These are phyloP conservation scores for Phytophthora pini DNA, from an alignment of 352 stramenopile species.

Conservation along the genomic window DNA sequence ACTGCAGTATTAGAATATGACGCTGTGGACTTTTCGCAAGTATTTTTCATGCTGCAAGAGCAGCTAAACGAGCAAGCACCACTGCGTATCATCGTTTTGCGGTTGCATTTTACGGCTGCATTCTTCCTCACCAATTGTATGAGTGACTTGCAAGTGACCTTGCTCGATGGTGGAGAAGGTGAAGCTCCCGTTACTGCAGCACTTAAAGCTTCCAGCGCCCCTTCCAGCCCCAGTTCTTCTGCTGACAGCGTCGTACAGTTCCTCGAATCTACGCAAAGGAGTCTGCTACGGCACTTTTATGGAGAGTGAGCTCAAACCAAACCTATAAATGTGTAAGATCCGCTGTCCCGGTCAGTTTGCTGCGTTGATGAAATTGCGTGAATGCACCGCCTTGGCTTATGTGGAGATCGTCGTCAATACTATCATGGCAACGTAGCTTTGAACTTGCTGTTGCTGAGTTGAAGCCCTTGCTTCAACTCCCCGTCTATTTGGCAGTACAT, in stretches of 20 bases:
- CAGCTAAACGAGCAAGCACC: conserved; percentile 39
- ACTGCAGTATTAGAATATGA: conserved; percentile 58
- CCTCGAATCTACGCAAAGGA: conserved; percentile 30
- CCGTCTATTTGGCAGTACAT: neutral
- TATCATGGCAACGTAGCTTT: conserved; percentile 7
- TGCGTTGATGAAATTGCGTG: neutral
- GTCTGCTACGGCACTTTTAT: conserved; percentile 37
- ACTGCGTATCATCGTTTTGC: conserved; percentile 50
- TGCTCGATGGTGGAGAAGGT: conserved; percentile 39
- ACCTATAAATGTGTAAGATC: conserved; percentile 1
- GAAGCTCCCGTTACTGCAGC: conserved; percentile 14
- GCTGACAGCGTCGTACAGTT: conserved; percentile 24
- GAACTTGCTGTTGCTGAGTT: conserved; percentile 9
- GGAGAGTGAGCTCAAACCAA: conserved; percentile 19
- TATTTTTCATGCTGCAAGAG: conserved; percentile 62
- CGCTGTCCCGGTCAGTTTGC: neutral
- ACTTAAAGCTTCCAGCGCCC: conserved; percentile 16
- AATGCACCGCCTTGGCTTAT: neutral
- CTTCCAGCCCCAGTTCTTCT: conserved; percentile 9
- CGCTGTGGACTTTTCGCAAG: conserved; percentile 51
- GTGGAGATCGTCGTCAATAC: neutral
- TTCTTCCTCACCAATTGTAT: conserved; percentile 52
- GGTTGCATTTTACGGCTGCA: conserved; percentile 42
- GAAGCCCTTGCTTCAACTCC: conserved; percentile 17
- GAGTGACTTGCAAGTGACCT: conserved; percentile 43